phyloP scores from a whole-genome alignment of 2,329 filamentous ascomycete species.

The Stylonectria norvegica region DNA sequence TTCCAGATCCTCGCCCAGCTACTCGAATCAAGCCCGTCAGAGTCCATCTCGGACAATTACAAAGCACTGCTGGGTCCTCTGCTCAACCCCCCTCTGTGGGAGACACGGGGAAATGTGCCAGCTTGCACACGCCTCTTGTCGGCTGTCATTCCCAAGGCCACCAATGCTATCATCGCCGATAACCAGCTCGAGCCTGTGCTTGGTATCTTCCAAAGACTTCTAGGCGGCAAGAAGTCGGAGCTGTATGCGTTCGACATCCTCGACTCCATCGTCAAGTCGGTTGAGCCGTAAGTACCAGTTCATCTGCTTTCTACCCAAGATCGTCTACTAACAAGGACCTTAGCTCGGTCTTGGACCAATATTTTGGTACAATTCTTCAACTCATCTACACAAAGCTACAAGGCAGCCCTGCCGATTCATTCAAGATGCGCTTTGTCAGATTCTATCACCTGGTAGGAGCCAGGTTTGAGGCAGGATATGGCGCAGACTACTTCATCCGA shows the following conservation, averaged over 20 bases:
- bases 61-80: conserved; percentile 74
- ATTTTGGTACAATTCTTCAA: conserved; percentile 75
- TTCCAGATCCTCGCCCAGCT: conserved; percentile 94
- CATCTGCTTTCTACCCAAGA: too few relatives aligned
- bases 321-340: conserved; percentile 20
- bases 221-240: conserved; percentile 80
- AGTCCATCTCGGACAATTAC: conserved; percentile 77
- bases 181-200: conserved; percentile 84
- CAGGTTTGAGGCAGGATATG: conserved; percentile 73
- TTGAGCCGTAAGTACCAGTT: conserved; percentile 60
- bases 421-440: conserved; percentile 82
- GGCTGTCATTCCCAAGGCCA: conserved; percentile 76
- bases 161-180: conserved; percentile 67
- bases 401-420: conserved; percentile 67
- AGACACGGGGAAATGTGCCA: conserved; percentile 87
- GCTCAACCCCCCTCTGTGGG: conserved; percentile 81
- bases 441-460: conserved; percentile 94
- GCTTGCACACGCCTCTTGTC: conserved; percentile 81
- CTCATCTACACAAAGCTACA: conserved; percentile 77
- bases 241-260: conserved; percentile 84
- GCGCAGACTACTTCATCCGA: conserved; percentile 86
- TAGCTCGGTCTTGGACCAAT: conserved; percentile 65
- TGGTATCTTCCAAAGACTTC: conserved; percentile 92
- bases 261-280: conserved; percentile 70
- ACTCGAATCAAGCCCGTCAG: conserved; percentile 78